Evolutionary conservation across 2,329 filamentous ascomycete species (phyloP).

Genomic region (Xylaria polymorpha): DNA sequence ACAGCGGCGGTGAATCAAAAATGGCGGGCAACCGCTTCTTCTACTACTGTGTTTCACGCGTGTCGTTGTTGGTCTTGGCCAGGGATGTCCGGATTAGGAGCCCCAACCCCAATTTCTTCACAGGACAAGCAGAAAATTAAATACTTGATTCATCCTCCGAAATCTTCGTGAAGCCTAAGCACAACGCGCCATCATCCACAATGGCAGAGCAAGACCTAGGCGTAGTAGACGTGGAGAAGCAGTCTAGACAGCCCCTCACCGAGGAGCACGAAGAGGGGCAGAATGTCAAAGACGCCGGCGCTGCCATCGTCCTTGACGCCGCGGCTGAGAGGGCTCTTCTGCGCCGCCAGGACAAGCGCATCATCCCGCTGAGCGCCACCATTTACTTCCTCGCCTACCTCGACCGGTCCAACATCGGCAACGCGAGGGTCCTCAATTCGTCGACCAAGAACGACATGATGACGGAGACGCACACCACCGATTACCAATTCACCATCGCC

Average conservation of each 20-base stretch:
- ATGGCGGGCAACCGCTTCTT: too few relatives aligned
- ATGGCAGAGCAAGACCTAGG: constrained; percentile 41
- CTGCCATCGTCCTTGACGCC: constrained; percentile 28
- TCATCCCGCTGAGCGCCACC: constrained; percentile 63
- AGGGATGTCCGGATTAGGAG: constrained; percentile 6
- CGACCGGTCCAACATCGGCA: constrained; percentile 66
- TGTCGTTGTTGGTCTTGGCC: too few relatives aligned
- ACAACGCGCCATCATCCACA: constrained; percentile 12
- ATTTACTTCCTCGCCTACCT: constrained; percentile 69
- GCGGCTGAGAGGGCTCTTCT: constrained; percentile 44
- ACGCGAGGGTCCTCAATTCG: constrained; percentile 55
- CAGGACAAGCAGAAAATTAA: not conserved
- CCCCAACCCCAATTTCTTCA: not conserved
- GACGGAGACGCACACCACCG: constrained; percentile 48
- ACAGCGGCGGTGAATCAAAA: constrained; percentile 27
- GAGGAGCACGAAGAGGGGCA: constrained; percentile 43
- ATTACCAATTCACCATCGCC: constrained; percentile 51
- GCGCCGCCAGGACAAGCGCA: constrained; percentile 62
- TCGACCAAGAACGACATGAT: constrained; percentile 52
- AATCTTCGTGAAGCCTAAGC: not conserved
- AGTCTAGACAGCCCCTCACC: constrained; percentile 33
- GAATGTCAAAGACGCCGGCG: constrained; percentile 29
- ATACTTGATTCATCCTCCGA: not conserved
- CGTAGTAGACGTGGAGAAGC: constrained; percentile 45
- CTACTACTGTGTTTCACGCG: too few relatives aligned